phyloP scores from a whole-genome alignment of 257 asterid genomes.

The Plantago elongata region DNA sequence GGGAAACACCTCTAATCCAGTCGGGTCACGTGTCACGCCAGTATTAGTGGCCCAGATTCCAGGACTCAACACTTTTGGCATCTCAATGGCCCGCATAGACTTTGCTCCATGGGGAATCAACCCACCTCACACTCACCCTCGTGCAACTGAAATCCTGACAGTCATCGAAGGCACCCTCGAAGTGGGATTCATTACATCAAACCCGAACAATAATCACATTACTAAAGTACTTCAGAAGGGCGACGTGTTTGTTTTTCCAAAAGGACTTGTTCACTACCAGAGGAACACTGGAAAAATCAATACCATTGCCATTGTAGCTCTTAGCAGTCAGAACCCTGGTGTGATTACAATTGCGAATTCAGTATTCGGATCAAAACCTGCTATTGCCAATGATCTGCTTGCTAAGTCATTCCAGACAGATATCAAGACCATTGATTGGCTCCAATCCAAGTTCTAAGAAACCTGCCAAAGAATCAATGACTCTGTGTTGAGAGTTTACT shows the following conservation, averaged over 20 bases:
- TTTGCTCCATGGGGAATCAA: constrained; percentile 24
- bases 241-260: constrained; percentile 27
- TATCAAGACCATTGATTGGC: constrained; percentile 3
- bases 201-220: constrained; percentile 22
- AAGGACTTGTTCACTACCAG: constrained; percentile 26
- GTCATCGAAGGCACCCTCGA: constrained; percentile 21
- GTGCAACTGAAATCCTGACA: constrained; percentile 25
- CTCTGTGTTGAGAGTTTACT: too few relatives aligned
- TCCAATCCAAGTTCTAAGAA: constrained; percentile 2
- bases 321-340: constrained; percentile 28
- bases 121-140: constrained; percentile 26
- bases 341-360: constrained; percentile 22
- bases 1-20: constrained; percentile 21
- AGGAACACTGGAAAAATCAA: constrained; percentile 8
- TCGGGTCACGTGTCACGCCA: constrained; percentile 24
- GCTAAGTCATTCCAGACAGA: constrained; percentile 29
- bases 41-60: constrained; percentile 17
- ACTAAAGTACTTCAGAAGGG: constrained; percentile 21
- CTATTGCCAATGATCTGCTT: constrained; percentile 22
- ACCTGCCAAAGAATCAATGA: too few relatives aligned
- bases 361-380: constrained; percentile 27
- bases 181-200: constrained; percentile 26
- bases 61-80: constrained; percentile 29
- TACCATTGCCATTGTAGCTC: constrained; percentile 18
- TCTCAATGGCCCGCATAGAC: constrained; percentile 29